phyloP scores from a whole-genome alignment of 345 rosid species.

The Anastatica hierochuntica region DNA sequence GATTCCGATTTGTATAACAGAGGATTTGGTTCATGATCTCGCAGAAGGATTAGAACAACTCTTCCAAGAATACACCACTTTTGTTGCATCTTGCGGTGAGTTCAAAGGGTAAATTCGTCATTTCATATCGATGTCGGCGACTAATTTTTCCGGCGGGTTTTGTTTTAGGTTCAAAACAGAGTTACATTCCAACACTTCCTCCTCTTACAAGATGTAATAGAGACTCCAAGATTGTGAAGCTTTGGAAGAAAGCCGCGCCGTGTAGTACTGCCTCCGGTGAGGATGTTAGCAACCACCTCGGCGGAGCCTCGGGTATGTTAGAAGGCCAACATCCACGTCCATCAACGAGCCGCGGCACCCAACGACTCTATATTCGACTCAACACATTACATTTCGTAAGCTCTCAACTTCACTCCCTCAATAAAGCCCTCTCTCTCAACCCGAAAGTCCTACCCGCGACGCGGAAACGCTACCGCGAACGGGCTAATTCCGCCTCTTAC shows the following conservation, averaged over 20 bases:
- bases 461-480: conserved; percentile 28
- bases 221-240: conserved; percentile 49
- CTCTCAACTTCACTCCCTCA: conserved; percentile 66
- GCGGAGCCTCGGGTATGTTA: background rate
- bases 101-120: background rate
- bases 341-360: conserved; percentile 86
- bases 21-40: conserved; percentile 59
- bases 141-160: background rate
- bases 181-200: conserved; percentile 69
- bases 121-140: background rate
- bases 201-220: conserved; percentile 79
- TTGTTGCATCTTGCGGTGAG: conserved; percentile 80
- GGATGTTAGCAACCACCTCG: conserved; percentile 18
- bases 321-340: conserved; percentile 62
- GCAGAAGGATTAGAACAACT: conserved; percentile 56
- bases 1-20: conserved; percentile 65
- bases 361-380: conserved; percentile 78
- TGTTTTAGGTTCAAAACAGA: conserved; percentile 59
- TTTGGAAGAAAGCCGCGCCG: conserved; percentile 64
- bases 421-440: conserved; percentile 65
- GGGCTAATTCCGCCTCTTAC: conserved; percentile 34
- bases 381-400: conserved; percentile 75
- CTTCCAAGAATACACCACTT: conserved; percentile 56
- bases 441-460: conserved; percentile 38
- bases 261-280: conserved; percentile 34